Percentiles rank a stretch among this genome's conserved stretches.
These are phyloP conservation scores for Metroxylon sagu DNA, from an alignment of 176 grass and related monocot species.

Conservation along the genomic window DNA sequence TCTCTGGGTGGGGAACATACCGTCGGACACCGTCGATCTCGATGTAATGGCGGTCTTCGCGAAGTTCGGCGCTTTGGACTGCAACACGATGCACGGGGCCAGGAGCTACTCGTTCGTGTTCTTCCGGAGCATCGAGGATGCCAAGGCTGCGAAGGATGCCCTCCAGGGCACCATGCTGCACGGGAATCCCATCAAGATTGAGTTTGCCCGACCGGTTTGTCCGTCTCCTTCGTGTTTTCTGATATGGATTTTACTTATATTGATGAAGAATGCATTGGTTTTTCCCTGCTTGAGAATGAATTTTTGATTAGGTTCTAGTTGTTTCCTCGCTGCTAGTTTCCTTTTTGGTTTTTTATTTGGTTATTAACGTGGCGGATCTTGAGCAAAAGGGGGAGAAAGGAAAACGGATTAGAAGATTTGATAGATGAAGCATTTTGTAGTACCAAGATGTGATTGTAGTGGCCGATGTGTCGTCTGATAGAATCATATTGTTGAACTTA, in stretches of 20 bases:
- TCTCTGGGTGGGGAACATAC: slow-evolving; percentile 61
- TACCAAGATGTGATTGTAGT: too few species aligned
- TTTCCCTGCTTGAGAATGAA: background rate
- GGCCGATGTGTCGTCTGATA: too few species aligned
- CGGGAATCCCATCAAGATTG: slow-evolving; percentile 37
- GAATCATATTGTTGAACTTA: too few species aligned
- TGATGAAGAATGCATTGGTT: background rate
- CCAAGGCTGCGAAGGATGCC: slow-evolving; percentile 43
- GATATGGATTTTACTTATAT: background rate
- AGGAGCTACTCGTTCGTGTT: slow-evolving; percentile 77
- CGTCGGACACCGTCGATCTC: slow-evolving; percentile 26
- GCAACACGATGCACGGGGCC: slow-evolving; percentile 33
- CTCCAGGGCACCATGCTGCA: slow-evolving; percentile 42
- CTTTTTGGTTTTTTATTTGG: too few species aligned
- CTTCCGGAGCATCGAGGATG: slow-evolving; percentile 41
- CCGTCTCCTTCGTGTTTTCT: background rate
- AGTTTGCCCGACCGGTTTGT: slow-evolving; percentile 77
- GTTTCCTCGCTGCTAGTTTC: too few species aligned
- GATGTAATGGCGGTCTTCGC: slow-evolving; percentile 42
- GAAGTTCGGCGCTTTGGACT: slow-evolving; percentile 62
- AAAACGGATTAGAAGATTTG: too few species aligned
- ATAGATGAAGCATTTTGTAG: too few species aligned
- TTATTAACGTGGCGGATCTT: too few species aligned
- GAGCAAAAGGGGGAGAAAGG: too few species aligned
- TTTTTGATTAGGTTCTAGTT: too few species aligned